These are phyloP conservation scores for Talaromyces sp. DNA, from an alignment of 2,329 filamentous ascomycete genomes.

Conservation along the genomic window DNA sequence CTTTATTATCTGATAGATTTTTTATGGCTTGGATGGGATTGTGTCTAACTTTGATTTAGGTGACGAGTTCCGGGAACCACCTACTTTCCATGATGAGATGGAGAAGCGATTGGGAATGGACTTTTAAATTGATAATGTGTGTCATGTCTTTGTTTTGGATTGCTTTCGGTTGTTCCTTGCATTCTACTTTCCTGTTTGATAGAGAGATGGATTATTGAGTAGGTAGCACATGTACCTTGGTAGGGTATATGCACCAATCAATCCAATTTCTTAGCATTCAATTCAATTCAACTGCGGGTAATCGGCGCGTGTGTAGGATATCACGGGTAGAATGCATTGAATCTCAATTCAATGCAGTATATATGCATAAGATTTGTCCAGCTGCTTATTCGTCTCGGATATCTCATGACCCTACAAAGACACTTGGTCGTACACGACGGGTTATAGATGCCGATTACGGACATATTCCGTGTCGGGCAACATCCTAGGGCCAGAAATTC, in stretches of 20 bases:
- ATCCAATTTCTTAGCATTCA: conserved; percentile 10
- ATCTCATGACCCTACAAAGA: no score
- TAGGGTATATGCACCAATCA: conserved; percentile 3
- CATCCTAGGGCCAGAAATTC: no score
- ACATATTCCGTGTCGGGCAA: no score
- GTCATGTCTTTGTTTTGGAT: conserved; percentile 5
- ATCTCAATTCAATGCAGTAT: neutral
- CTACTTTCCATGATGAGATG: conserved; percentile 88
- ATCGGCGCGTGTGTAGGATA: no score
- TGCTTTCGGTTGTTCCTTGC: conserved; percentile 12
- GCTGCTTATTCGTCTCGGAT: no score
- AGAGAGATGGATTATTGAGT: conserved; percentile 19
- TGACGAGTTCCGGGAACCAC: conserved; percentile 70
- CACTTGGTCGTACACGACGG: no score
- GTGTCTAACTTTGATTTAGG: conserved; percentile 38
- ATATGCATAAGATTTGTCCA: no score
- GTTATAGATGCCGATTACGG: no score
- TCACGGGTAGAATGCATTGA: neutral
- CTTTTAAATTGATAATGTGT: conserved; percentile 30
- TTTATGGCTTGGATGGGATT: conserved; percentile 7
- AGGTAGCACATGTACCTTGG: neutral
- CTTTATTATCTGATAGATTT: conserved; percentile 13
- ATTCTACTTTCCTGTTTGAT: conserved; percentile 13
- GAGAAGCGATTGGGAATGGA: conserved; percentile 87
- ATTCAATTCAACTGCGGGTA: no score